Evolutionary conservation across 2,329 filamentous ascomycete species (phyloP), one percentile per base, ranked within the genome.

Genomic region (Calonectria naviculata): DNA sequence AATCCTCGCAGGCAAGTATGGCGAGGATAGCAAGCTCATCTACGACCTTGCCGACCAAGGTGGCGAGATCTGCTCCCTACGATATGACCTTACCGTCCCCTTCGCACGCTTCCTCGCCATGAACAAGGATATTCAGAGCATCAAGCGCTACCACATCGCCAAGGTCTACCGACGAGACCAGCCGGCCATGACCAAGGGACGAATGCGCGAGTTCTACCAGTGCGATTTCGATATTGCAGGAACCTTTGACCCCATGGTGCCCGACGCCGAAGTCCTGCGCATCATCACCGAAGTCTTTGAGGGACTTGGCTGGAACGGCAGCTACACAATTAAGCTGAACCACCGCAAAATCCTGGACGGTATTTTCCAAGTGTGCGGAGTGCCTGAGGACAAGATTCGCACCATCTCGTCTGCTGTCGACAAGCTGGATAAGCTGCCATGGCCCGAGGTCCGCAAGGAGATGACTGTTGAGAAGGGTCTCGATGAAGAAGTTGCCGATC

Each of bases 221-320:
- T 98, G 95, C 86, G 96, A 98, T 85, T 97, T 98, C 80, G 95
- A 98, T 81, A 96, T 98, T 84, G 95, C 95, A 15, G 95, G 95
- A 72, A 87, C 86, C 47, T 97, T 95, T 85, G 96, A 98, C 81
- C 85, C 94, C 65, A 98, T 98, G 95, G 89, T 98, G 29, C 94
- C 95, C 68, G 96, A 98, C 80, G 94, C 95, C 42, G 95, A 98
- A 85, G 93, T 98, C 70, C 85, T 98, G 77, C 90, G 93, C 69
- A 95, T 98, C 75, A 90, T 94, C 67, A 92, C 91, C 78, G 95
- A 98, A 81, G 93, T 97, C 46, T 97, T 98, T 79, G 91, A 96
- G 76, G 90, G 90, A 58, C 87, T 98, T 41, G 93, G 92, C 24
- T 95, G 93, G 91, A 87, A 91, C 61, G 91, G 90, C 41, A 88